Percentiles rank a stretch among this genome's conserved stretches.
phyloP scores from a whole-genome alignment of 306 rosid genomes.

The Cucurbita pepo region DNA sequence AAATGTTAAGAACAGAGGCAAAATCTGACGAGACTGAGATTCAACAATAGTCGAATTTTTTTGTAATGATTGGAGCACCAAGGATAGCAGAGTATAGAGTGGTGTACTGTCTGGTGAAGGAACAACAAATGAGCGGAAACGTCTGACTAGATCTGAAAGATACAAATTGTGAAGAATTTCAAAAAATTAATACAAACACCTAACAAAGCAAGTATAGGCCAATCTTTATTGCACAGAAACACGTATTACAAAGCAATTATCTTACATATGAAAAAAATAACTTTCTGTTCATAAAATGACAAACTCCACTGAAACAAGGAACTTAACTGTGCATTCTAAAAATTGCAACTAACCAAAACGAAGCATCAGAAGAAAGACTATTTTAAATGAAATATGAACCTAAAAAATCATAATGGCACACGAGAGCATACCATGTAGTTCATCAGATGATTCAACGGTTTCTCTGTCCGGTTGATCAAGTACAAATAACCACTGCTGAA shows the following conservation, averaged over 20 bases:
- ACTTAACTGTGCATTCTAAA: not conserved
- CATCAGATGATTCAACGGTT: constrained; percentile 14
- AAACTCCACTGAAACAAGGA: not conserved
- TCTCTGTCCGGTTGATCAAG: constrained; percentile 20
- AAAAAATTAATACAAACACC: not conserved
- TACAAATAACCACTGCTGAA: constrained; percentile 27
- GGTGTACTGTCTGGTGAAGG: constrained; percentile 53
- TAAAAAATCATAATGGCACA: not conserved
- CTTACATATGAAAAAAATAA: not conserved
- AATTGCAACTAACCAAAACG: not conserved
- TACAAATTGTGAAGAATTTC: constrained; percentile 7
- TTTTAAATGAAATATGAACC: not conserved
- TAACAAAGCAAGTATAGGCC: not conserved
- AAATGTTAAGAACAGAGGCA: constrained; percentile 59
- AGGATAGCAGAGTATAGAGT: constrained; percentile 31
- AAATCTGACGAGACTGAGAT: constrained; percentile 42
- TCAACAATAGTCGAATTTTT: constrained; percentile 43
- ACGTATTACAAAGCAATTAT: not conserved
- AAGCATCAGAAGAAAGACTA: not conserved
- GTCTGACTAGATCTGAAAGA: constrained; percentile 42
- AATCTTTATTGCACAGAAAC: not conserved
- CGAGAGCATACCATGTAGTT: constrained; percentile 24
- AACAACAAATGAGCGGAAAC: constrained; percentile 31
- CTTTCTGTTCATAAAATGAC: not conserved
- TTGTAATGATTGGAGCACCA: constrained; percentile 66